phyloP scores from a whole-genome alignment of 352 stramenopile species.

The Globisporangium uncinulatum region DNA sequence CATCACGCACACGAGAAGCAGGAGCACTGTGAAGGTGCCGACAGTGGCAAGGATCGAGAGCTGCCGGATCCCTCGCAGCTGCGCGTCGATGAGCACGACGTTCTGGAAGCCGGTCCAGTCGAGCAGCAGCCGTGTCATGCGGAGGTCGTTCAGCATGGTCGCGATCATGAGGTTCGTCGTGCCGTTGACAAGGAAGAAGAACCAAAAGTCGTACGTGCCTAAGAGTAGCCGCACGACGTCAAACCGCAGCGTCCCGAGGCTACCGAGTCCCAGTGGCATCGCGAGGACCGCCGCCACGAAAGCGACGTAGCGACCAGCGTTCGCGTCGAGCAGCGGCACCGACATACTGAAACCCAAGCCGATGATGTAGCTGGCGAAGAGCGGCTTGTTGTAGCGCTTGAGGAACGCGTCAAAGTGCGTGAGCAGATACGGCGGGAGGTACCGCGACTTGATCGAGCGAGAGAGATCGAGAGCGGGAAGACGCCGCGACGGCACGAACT shows the following conservation, averaged over 20 bases:
- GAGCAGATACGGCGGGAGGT: constrained; percentile 16
- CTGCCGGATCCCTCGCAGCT: constrained; percentile 20
- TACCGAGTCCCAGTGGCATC: constrained; percentile 22
- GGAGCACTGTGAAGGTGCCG: constrained; percentile 13
- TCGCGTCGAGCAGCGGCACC: constrained; percentile 16
- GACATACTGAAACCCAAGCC: constrained; percentile 18
- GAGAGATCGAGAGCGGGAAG: constrained; percentile 29
- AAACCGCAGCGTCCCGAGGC: constrained; percentile 24
- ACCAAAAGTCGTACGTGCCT: constrained; percentile 39
- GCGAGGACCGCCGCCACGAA: constrained; percentile 17
- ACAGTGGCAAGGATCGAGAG: constrained; percentile 6
- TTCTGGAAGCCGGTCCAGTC: constrained; percentile 29
- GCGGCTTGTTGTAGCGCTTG: constrained; percentile 15
- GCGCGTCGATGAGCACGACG: constrained; percentile 24
- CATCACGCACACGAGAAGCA: constrained; percentile 22
- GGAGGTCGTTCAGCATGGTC: constrained; percentile 23
- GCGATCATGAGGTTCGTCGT: constrained; percentile 20
- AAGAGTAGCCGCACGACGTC: constrained; percentile 26
- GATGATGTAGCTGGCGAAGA: constrained; percentile 14
- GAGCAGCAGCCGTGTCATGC: constrained; percentile 17
- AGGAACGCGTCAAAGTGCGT: constrained; percentile 18
- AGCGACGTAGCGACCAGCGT: constrained; percentile 10
- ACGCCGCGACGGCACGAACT: constrained; percentile 19
- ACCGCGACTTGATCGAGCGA: constrained; percentile 26
- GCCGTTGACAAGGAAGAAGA: constrained; percentile 24